Conservation (phyloP, 305 asterid genomes). For the Fraxinus sp. region DNA sequence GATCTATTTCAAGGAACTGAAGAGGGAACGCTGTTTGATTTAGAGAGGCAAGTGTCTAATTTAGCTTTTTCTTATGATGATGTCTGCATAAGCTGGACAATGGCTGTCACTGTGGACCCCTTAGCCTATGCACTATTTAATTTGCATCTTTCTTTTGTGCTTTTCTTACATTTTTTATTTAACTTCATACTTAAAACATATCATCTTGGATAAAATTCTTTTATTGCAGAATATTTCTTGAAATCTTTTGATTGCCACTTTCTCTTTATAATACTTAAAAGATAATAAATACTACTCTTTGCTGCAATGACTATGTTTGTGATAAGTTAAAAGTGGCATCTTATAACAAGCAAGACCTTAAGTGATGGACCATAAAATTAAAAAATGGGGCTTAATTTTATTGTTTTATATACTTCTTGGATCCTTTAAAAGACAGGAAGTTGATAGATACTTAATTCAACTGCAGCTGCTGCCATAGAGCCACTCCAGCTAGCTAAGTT, state of each 20-base stretch:
- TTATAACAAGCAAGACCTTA: background rate
- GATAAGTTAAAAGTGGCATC: background rate
- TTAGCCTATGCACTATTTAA: background rate
- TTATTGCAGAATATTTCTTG: background rate
- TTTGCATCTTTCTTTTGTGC: background rate
- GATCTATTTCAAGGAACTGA: constrained; percentile 97
- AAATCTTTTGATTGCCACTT: background rate
- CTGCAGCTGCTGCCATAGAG: background rate
- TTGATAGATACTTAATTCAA: background rate
- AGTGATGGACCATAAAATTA: background rate
- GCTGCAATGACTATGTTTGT: background rate
- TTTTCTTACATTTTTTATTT: background rate
- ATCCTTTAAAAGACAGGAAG: background rate
- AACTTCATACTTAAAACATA: background rate
- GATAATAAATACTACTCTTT: background rate
- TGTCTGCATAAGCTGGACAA: background rate
- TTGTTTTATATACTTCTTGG: background rate
- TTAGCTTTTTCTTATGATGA: constrained; percentile 2
- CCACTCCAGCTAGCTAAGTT: background rate
- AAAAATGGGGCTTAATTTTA: background rate
- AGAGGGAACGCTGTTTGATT: constrained; percentile 85
- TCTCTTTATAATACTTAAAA: background rate
- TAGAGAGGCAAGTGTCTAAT: constrained; percentile 65
- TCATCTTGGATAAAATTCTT: background rate
- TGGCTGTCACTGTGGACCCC: background rate